Evolutionary conservation across 805 yeast species (phyloP), one percentile per base, ranked within the genome.

Genomic region (Hanseniaspora singularis): DNA sequence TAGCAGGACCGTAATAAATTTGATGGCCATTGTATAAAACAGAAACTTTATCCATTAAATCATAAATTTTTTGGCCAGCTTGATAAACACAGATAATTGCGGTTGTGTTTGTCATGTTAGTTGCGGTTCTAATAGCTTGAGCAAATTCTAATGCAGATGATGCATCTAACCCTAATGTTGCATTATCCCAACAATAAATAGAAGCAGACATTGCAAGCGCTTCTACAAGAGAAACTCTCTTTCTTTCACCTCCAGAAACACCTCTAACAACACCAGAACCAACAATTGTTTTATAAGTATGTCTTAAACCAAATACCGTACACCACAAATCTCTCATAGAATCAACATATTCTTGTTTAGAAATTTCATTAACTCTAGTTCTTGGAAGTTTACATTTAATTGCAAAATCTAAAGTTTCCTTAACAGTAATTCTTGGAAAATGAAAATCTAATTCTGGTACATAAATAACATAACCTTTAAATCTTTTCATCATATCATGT

Each of bases 241-340:
- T 78, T 54, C 84, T 65, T 64, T 78, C 81, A 63, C 84, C 84
- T 56, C 84, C 84, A 30, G 82, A 76, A 38, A 78, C 76, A 61
- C 84, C 84, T 60, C 82, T 69, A n/a, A 78, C 75, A 48, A 71
- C 73, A 58, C 78, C 83, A 55, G 76, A 74, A 58, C 84, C 84
- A 45, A 78, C 83, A 41, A 75, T 68, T 16, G 85, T 78, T 51
- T 74, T 67, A 51, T 71, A 68, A 15, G 80, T 76, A 59, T 78
- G 81, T 42, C 71, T 66, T 53, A 76, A 64, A 49, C 81, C 81
- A 56, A 69, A 73, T 16, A 74, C 66, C 3, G 67, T 64, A 53
- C 67, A 64, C 60, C 65, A 60, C 51, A 65, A 50, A 49, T 65
- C 68, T 54, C 68, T 64, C 52, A 63, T 55, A 41, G 57, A 60